These are phyloP conservation scores for Hansenula lynferdii DNA, from an alignment of 1,139 yeast genomes.

Conservation along the genomic window DNA sequence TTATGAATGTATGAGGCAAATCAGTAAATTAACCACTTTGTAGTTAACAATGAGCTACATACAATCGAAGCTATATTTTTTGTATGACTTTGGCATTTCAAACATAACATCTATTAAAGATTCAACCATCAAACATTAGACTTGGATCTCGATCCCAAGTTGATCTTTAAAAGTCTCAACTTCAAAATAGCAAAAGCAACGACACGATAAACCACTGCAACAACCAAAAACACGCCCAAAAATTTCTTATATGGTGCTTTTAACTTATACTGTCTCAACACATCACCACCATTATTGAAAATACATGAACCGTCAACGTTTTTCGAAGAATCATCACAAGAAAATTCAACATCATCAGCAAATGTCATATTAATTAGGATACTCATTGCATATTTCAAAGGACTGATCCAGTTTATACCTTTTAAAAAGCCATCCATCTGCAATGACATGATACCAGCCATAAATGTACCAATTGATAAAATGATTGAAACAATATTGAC, in stretches of 20 bases:
- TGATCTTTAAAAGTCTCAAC: conserved; percentile 22
- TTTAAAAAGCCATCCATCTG: conserved; percentile 65
- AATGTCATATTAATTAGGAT: conserved; percentile 43
- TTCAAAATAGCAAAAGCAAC: conserved; percentile 29
- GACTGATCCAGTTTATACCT: conserved; percentile 71
- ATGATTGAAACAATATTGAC: conserved; percentile 64
- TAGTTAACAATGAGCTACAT: no score
- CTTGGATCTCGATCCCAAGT: no score
- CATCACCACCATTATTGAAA: conserved; percentile 44
- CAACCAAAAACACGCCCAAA: conserved; percentile 28
- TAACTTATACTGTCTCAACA: conserved; percentile 40
- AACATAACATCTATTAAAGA: no score
- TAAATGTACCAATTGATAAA: conserved; percentile 66
- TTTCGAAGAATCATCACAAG: conserved; percentile 31
- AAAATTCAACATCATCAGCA: conserved; percentile 31
- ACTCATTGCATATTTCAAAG: conserved; percentile 61
- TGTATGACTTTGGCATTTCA: no score
- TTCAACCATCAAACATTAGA: no score
- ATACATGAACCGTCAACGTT: conserved; percentile 39
- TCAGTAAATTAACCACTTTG: no score
- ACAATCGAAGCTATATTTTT: no score
- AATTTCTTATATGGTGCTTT: conserved; percentile 22
- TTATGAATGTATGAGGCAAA: no score
- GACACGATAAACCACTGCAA: conserved; percentile 30
- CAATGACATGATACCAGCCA: conserved; percentile 84